Base-by-base conservation (phyloP, 768 basidiomycete species). In the Tulasnella sp. region DNA sequence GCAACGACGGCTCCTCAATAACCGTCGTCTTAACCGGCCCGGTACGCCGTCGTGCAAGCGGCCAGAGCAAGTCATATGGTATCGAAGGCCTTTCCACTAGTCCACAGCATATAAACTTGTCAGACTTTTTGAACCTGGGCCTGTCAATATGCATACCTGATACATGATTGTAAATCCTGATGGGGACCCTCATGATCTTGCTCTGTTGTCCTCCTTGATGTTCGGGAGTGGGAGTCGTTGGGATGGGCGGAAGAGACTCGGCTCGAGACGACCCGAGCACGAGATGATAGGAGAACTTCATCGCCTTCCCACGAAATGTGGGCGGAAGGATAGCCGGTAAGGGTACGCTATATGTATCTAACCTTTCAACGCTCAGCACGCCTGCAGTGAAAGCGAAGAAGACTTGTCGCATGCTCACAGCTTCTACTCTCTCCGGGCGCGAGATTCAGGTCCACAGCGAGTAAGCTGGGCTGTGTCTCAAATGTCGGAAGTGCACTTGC, bases 161-260 rank as follows among this genome's bases (percentile, higher is more conserved):
- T 60, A 96, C 88, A 64, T 93, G 76, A 60, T 90, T 93, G 72
- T 96, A 97, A 4, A 98, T 76, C 23, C 92, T 75, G 47, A 99
- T 85, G 0, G 95, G 95, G 1, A 98, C 86, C 52, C 86, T 88
- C 85, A 95, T 89, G 2, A 93, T 80, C 32, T 83, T 74, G 70
- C 88, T 86, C 67, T 69, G 54, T 58, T 68, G 76, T 75, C 65
- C 80, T 75, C 11, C 69, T 67, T 24, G 51, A 21, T 65, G 66
- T 58, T 53, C 67, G 65, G 1, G 64, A 63, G 15, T 62, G 41
- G 48, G 59, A 63, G 42, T 67, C 68, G 42, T 21, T 21, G 61
- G n/a, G 10, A 47, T 69, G 5, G 34, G 34, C 15, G 34, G 15
- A 8, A 66, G 52, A 50, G 73, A 63, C 8, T 67, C 49, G 42